Evolutionary conservation across 352 stramenopile genomes (phyloP).

Genomic region (Aphanomyces astaci): DNA sequence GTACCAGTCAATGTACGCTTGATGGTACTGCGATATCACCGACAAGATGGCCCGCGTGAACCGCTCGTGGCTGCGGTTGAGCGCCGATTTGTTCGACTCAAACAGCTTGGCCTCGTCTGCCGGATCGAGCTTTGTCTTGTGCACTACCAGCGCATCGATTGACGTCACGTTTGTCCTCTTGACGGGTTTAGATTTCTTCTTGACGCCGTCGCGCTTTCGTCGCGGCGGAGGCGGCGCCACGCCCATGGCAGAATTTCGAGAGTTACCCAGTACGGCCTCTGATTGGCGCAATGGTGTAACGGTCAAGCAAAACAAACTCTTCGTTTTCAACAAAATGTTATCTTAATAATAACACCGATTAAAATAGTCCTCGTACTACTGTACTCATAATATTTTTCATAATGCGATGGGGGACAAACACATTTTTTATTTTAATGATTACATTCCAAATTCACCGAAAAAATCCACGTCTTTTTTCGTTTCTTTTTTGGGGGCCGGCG

Average conservation of each 20-base stretch:
- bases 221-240: not conserved
- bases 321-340: not conserved
- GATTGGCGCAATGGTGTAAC: not conserved
- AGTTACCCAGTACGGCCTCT: not conserved
- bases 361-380: too few species aligned
- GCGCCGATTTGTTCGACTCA: conserved; percentile 5
- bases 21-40: conserved; percentile 47
- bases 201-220: conserved; percentile 19
- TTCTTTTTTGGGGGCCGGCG: conserved; percentile 31
- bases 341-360: not conserved
- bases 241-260: not conserved
- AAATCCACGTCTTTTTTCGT: conserved; percentile 81
- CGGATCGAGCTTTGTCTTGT: conserved; percentile 1
- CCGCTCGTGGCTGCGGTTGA: not conserved
- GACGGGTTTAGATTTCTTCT: not conserved
- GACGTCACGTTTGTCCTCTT: conserved; percentile 9
- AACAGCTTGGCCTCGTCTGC: conserved; percentile 13
- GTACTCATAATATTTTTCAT: too few species aligned
- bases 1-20: conserved; percentile 50
- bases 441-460: conserved; percentile 77
- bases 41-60: conserved; percentile 29
- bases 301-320: not conserved
- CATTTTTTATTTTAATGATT: conserved; percentile 20
- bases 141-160: not conserved
- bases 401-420: too few species aligned